Base-by-base conservation (phyloP, 2,329 filamentous ascomycete species). In the Alternaria longipes region DNA sequence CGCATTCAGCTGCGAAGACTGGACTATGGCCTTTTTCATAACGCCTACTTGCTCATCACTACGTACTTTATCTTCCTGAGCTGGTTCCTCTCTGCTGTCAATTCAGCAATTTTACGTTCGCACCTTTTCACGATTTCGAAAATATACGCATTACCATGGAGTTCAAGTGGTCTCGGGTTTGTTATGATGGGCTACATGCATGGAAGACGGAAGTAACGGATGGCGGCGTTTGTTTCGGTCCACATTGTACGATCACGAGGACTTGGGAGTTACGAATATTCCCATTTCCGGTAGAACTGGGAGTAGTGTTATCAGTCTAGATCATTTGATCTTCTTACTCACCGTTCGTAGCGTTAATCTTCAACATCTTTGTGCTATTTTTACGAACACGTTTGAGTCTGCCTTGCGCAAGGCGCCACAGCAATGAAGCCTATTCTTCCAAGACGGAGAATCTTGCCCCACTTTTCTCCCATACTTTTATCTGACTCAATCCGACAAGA, bases 131-230 rank as follows among this genome's bases (percentile, higher is more conserved):
- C 55, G 58, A 57, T 44, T 52, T 47, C 46, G 54, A 47, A 26
- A 24, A 51, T 54, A 54, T 28, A 62, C 68, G 65, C 70, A 75
- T 76, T 47, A 59, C 40, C 60, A 69, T 52, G 75, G 75, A 75
- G 70, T 76, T 73, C 55, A 36, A 51, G 57, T 28, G 53, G 46
- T 26, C 18, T 24, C 12, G 28, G 20, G 51, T 56, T 42, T 44
- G 52, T 54, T 18, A 68, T 54, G 58, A 54, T 38, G 60, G 56
- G 58, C 52, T 59, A 64, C 38, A 60, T 63, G 66, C 60, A 67
- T 61, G 59, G 40, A 51, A 60, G 46, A 47, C 41, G 14, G 24
- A 22, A 41, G 18, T 34, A 30, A 58, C 24, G 45, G 32, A 58
- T 24, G 24, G 22, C 40, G 44, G 56, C 44, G 51, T 59, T 55